Base-by-base conservation (phyloP, 1,139 yeast genomes). In the Taiozyma sp. region DNA sequence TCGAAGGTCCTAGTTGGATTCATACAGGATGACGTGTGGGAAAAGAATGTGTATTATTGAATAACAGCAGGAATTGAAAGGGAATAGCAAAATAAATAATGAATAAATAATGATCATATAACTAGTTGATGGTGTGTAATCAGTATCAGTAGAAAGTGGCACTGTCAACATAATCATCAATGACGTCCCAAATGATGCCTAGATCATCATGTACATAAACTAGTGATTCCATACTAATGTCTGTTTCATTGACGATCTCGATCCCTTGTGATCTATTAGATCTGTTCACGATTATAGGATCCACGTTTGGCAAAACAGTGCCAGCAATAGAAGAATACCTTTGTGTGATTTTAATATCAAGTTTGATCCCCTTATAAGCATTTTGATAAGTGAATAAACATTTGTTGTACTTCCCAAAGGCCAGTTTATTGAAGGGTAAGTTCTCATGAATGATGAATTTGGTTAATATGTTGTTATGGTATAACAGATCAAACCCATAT, bases 11-110 rank as follows among this genome's bases (percentile, higher is more conserved):
- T 93, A 58, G 84, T 86, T 53, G 87, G 92, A 47, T 93, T 93
- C 63, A 83, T 93, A 49, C 97, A 92, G 68, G 93, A 89, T 63
- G 96, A 91, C 9, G 76, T 74, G 48, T 89, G 96, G 96, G 91
- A 85, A 53, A 47, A 44, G 13, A 48, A 30, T 29, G 41, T 45
- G 9, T 47, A 41, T 29, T 48, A 48, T 43, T 48, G 32, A 41
- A 7, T 2, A 19, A 19, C 12, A 16, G 38, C 38, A 34, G 5
- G 19, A 13, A 13, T 13, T n/a, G 38, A 19, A n/a, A 36, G 4
- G 22, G 13, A 36, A 36, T 19, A 10, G 23, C n/a, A n/a, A 10
- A 10, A 19, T 12, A 38, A 38, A 12, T 38, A 38, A 38, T 12
- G 24, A 38, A 38, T 38, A 38, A 38, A 38, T 38, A 22, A 38